These are phyloP conservation scores for Cercophora newfieldiana DNA, from an alignment of 495 filamentous ascomycete genomes.

Conservation along the genomic window DNA sequence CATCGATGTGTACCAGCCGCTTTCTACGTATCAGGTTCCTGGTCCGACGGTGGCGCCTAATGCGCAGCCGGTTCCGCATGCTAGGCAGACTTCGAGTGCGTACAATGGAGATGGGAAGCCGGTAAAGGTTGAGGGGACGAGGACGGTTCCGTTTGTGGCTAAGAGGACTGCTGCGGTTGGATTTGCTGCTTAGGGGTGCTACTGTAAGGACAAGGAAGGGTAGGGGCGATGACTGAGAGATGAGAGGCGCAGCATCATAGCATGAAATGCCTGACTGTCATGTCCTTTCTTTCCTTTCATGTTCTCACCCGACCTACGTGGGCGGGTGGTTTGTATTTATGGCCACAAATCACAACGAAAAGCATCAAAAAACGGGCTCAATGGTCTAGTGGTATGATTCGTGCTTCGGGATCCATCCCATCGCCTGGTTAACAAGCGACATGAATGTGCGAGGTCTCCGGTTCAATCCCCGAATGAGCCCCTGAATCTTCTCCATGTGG, in stretches of 20 bases:
- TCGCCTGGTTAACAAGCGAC: neutral
- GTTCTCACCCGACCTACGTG: too few species aligned
- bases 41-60: slow-evolving; percentile 47
- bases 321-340: too few species aligned
- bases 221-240: too few species aligned
- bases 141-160: slow-evolving; percentile 19
- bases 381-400: neutral
- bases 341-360: neutral
- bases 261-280: too few species aligned
- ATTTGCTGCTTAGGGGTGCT: neutral
- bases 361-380: neutral
- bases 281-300: too few species aligned
- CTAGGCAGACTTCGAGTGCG: slow-evolving; percentile 9
- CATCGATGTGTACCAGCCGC: slow-evolving; percentile 43
- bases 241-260: too few species aligned
- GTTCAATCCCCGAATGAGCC: neutral
- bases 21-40: slow-evolving; percentile 48
- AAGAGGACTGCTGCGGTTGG: neutral
- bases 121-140: slow-evolving; percentile 22
- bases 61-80: slow-evolving; percentile 30
- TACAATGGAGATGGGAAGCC: slow-evolving; percentile 23
- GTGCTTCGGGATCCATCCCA: neutral
- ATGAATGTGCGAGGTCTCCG: neutral
- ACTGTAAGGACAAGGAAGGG: too few species aligned
- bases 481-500: neutral